phyloP scores from a whole-genome alignment of 2,329 filamentous ascomycete species.

The Botryotinia convoluta region DNA sequence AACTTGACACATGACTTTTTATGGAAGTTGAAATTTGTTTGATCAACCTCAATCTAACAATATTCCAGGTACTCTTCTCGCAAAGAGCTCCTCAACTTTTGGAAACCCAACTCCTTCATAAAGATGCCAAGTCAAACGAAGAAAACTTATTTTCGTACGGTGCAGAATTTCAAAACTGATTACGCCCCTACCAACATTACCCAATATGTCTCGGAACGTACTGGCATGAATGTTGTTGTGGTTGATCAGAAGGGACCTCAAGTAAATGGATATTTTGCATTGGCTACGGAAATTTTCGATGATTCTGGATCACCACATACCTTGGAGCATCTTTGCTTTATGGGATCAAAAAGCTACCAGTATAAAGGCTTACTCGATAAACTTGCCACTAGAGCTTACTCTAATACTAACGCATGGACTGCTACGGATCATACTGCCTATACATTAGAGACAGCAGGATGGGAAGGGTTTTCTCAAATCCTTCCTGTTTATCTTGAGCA shows the following conservation, averaged over 20 bases:
- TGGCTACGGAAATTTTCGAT: slow-evolving; percentile 96
- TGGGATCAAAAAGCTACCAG: slow-evolving; percentile 88
- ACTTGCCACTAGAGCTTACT: slow-evolving; percentile 89
- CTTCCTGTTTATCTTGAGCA: slow-evolving; percentile 95
- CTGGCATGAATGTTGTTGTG: slow-evolving; percentile 90
- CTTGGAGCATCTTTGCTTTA: slow-evolving; percentile 78
- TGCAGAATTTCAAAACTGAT: slow-evolving; percentile 83
- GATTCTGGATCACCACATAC: slow-evolving; percentile 91
- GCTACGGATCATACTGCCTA: slow-evolving; percentile 96
- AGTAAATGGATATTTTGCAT: slow-evolving; percentile 87
- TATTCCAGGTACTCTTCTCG: neutral
- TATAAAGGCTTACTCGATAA: slow-evolving; percentile 97
- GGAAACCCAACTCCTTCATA: slow-evolving; percentile 20
- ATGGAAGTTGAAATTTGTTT: neutral
- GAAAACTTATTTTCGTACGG: slow-evolving; percentile 68
- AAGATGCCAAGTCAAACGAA: slow-evolving; percentile 55
- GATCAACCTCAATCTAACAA: neutral
- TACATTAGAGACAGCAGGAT: slow-evolving; percentile 90
- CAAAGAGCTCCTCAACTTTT: neutral
- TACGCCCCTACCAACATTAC: slow-evolving; percentile 87
- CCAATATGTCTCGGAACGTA: slow-evolving; percentile 93
- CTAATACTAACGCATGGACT: slow-evolving; percentile 94
- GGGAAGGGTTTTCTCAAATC: slow-evolving; percentile 95
- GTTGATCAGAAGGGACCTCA: slow-evolving; percentile 94
- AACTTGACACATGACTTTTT: neutral